Evolutionary conservation across 495 filamentous ascomycete genomes (phyloP).

Genomic region (Penicillium turbatum): DNA sequence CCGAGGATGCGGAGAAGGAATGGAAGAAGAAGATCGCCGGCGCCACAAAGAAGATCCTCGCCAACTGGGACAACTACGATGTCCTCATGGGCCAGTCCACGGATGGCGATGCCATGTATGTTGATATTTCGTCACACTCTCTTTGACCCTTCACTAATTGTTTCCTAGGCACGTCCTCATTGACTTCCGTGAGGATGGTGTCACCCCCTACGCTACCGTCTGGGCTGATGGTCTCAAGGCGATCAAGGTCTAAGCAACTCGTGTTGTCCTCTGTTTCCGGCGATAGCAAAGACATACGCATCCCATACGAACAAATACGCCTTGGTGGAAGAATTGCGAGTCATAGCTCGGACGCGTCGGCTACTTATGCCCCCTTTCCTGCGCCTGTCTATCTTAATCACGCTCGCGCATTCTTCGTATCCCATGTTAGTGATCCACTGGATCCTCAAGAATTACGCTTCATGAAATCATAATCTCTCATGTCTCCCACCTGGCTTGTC

Average conservation of each 20-base stretch:
- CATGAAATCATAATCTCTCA: constrained; percentile 42
- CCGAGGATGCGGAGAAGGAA: constrained; percentile 5
- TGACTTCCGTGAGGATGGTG: constrained; percentile 95
- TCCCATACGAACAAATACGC: constrained; percentile 30
- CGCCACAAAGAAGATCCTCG: constrained; percentile 74
- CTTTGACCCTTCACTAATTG: constrained; percentile 16
- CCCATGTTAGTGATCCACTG: constrained; percentile 30
- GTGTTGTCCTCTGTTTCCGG: neutral
- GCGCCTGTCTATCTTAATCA: constrained; percentile 19
- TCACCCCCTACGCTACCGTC: constrained; percentile 81
- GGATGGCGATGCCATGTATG: constrained; percentile 87
- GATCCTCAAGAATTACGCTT: constrained; percentile 41
- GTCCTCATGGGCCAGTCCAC: constrained; percentile 88
- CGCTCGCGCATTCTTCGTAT: constrained; percentile 28
- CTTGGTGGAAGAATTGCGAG: constrained; percentile 21
- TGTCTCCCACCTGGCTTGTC: constrained; percentile 13
- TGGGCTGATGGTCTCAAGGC: constrained; percentile 94
- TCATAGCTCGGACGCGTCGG: constrained; percentile 15
- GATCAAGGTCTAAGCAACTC: constrained; percentile 79
- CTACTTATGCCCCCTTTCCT: constrained; percentile 11
- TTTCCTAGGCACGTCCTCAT: constrained; percentile 78
- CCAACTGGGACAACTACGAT: constrained; percentile 91
- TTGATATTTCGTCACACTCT: constrained; percentile 11
- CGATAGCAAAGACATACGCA: constrained; percentile 24
- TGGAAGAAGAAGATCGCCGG: constrained; percentile 70